Base-by-base conservation (phyloP, 2,329 filamentous ascomycete genomes). In the Capronia coronata region DNA sequence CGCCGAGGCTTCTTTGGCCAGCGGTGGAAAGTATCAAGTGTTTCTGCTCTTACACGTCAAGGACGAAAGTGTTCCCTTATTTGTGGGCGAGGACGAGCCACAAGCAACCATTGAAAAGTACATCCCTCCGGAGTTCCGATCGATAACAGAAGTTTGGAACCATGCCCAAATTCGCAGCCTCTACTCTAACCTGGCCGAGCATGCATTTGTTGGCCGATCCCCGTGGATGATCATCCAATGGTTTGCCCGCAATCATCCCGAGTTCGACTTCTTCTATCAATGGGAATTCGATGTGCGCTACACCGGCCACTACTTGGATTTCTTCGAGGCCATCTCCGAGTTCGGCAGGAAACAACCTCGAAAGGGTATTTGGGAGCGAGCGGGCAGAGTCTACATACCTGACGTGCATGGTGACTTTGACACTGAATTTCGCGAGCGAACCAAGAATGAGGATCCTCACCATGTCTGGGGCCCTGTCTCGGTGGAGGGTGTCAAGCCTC, bases 31-130 rank as follows among this genome's bases (percentile, higher is more conserved):
- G 60, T 95, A 94, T 65, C 86, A 93, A 58, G 79, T 70, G 2
- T 86, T 94, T 63, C 76, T 95, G 16, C 76, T 95, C 1, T 80
- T 94, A 7, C 87, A 95, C 65, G 83, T 94, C 61, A 89, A 87
- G 67, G 85, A 94, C 61, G 78, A 80, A 48, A 76, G 73, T 53
- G 72, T 89, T 54, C 52, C 59, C 3, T 81, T 94, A 61, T 93
- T 86, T 83, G 84, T 87, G 58, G 73, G 82, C 45, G 78, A 80
- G 40, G 75, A 60, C 1, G 85, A 88, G 61, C 70, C 80, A 27
- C 68, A 73, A 18, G 73, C 83, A 2, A 71, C 89, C 3, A 67
- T 75, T 14, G 74, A 79, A 42, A 57, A 59, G 37, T 77, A 78
- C 49, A 78, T 90, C 1, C 86, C 86, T 0, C 64, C 71, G 18